These are phyloP conservation scores for Mayamaea pseudoterrestris DNA, from an alignment of 108 stramenopile species.

Conservation along the genomic window DNA sequence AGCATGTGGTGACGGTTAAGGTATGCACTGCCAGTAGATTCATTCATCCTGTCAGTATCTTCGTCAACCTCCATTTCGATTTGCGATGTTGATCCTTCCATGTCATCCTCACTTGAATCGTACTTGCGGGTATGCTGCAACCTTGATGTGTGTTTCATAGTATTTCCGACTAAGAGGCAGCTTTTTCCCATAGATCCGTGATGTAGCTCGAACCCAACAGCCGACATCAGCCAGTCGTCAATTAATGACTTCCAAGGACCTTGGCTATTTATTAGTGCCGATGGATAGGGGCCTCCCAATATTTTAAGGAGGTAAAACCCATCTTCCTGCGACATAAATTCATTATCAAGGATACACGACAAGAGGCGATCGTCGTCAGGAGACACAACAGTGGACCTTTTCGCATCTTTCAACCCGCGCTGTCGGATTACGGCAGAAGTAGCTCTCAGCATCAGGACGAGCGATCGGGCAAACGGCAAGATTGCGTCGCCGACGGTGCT, in stretches of 20 bases:
- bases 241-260: slow-evolving; percentile 33
- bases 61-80: no score
- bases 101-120: no score
- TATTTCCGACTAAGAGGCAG: no score
- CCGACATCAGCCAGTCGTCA: slow-evolving; percentile 45
- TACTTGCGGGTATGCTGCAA: no score
- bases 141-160: no score
- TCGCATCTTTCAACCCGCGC: neutral
- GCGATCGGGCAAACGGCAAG: slow-evolving; percentile 61
- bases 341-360: slow-evolving; percentile 27
- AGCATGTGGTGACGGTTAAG: no score
- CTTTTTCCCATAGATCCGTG: slow-evolving; percentile 67
- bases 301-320: slow-evolving; percentile 53
- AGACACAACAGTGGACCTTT: slow-evolving; percentile 1
- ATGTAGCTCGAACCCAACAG: slow-evolving; percentile 45
- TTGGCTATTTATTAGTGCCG: slow-evolving; percentile 19
- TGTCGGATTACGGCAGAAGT: slow-evolving; percentile 18
- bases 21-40: no score
- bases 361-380: slow-evolving; percentile 19
- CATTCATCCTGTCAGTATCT: no score
- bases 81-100: no score
- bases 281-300: slow-evolving; percentile 65
- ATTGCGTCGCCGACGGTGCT: slow-evolving; percentile 50
- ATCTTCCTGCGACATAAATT: slow-evolving; percentile 57
- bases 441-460: slow-evolving; percentile 66